A percentile compares a stretch with the other conserved stretches of the same genome.
Evolutionary conservation across 129 eudicot species (phyloP).

Genomic region (Lonicera japonica): DNA sequence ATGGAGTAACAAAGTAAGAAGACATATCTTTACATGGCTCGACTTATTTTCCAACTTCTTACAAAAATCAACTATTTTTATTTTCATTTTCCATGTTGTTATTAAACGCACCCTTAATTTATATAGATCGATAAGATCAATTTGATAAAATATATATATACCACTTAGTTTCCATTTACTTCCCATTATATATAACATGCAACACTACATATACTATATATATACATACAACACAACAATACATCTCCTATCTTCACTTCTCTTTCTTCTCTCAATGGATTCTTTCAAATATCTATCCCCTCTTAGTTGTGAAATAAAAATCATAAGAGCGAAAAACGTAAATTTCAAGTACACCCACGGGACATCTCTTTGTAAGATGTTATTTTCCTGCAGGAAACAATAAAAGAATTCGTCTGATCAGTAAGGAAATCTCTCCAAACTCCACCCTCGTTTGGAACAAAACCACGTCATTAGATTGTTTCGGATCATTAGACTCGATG

Average conservation of each 20-base stretch:
- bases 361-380: conserved; percentile 54
- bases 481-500: conserved; percentile 38
- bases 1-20: too few species aligned
- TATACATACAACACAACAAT: background rate
- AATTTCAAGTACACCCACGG: conserved; percentile 20
- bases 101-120: too few species aligned
- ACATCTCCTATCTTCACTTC: too few species aligned
- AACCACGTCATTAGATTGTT: conserved; percentile 47
- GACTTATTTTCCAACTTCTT: too few species aligned
- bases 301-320: conserved; percentile 39
- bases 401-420: conserved; percentile 46
- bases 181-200: too few species aligned
- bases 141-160: too few species aligned
- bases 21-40: too few species aligned
- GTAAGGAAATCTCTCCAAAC: conserved; percentile 29
- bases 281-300: conserved; percentile 19
- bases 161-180: too few species aligned
- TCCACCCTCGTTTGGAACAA: conserved; percentile 39
- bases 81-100: too few species aligned
- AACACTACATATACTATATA: background rate
- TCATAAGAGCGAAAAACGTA: conserved; percentile 55
- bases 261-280: conserved; percentile 29
- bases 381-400: conserved; percentile 53
- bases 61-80: too few species aligned
- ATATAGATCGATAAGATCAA: too few species aligned